These are phyloP conservation scores for Porcisia hertigi DNA, from an alignment of 208 protist genomes.

Conservation along the genomic window DNA sequence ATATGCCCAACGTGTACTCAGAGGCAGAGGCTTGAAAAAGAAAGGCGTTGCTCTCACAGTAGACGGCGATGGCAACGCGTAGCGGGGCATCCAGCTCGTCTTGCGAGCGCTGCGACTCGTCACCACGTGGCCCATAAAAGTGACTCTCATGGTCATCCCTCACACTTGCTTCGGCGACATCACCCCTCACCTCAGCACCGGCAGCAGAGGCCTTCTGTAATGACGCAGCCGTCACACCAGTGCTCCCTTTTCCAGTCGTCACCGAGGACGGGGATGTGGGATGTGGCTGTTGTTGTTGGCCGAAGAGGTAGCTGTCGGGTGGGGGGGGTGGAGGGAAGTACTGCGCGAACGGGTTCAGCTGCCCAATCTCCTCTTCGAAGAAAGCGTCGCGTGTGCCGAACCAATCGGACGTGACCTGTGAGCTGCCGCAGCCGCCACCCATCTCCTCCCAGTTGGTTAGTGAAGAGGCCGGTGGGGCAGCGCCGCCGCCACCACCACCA, in stretches of 20 bases:
- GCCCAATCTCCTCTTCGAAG: constrained; percentile 68
- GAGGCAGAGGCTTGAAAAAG: constrained; percentile 54
- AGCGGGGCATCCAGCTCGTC: constrained; percentile 44
- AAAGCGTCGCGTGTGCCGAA: constrained; percentile 28
- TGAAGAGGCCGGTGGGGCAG: constrained; percentile 4
- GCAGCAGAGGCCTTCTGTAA: constrained; percentile 4
- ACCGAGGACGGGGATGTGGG: neutral
- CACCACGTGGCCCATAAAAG: constrained; percentile 12
- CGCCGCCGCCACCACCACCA: constrained; percentile 5
- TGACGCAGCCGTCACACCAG: constrained; percentile 14
- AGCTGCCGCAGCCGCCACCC: constrained; percentile 22
- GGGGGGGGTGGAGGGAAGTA: constrained; percentile 51
- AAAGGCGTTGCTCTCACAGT: constrained; percentile 63
- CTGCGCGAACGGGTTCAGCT: constrained; percentile 71
- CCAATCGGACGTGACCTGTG: constrained; percentile 49
- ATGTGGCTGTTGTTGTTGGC: constrained; percentile 3
- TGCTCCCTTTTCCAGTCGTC: neutral
- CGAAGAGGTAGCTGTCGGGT: constrained; percentile 33
- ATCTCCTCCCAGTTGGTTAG: constrained; percentile 28
- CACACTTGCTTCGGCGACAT: neutral
- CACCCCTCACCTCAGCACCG: neutral
- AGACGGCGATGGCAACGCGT: constrained; percentile 67
- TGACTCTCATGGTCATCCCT: neutral
- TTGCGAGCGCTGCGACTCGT: constrained; percentile 33
- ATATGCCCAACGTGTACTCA: constrained; percentile 33